Percentiles rank a stretch among this genome's conserved stretches.
Evolutionary conservation across 2,329 filamentous ascomycete species (phyloP).

Genomic region (Ophiostoma ulmi): DNA sequence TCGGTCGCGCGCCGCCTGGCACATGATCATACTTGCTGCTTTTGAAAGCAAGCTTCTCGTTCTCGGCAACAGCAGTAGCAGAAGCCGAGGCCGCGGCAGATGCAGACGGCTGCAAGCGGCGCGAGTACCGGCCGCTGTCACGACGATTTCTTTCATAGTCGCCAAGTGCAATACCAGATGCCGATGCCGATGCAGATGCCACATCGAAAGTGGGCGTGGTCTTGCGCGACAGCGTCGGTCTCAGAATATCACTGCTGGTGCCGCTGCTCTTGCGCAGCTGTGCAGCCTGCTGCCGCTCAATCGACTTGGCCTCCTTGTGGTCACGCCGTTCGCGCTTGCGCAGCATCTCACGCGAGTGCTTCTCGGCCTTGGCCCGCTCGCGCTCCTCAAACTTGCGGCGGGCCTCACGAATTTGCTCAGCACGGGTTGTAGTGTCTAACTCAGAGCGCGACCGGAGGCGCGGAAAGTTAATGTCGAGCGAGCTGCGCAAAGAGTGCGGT

Average conservation of each 20-base stretch:
- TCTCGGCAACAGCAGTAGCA: neutral
- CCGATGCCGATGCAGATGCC: constrained; percentile 26
- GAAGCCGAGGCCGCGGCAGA: neutral
- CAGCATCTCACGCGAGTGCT: constrained; percentile 55
- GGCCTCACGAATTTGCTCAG: constrained; percentile 55
- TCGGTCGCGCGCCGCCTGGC: constrained; percentile 33
- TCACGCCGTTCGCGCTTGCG: constrained; percentile 55
- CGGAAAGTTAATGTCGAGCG: constrained; percentile 53
- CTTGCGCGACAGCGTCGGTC: constrained; percentile 29
- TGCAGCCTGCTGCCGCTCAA: constrained; percentile 44
- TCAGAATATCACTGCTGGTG: constrained; percentile 28
- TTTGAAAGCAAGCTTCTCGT: constrained; percentile 44
- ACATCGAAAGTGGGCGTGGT: constrained; percentile 27
- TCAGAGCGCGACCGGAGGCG: constrained; percentile 58
- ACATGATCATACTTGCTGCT: constrained; percentile 46
- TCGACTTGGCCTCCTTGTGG: constrained; percentile 49
- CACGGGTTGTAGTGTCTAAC: constrained; percentile 49
- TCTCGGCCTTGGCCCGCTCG: constrained; percentile 57
- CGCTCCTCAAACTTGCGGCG: constrained; percentile 60
- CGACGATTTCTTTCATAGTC: constrained; percentile 25
- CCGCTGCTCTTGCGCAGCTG: constrained; percentile 38
- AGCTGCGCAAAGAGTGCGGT: constrained; percentile 46
- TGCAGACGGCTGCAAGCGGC: constrained; percentile 21
- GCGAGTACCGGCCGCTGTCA: constrained; percentile 19
- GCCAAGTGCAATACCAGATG: constrained; percentile 20